Conservation (phyloP, 345 rosid genomes). For the Excoecaria cochinchinensis region DNA sequence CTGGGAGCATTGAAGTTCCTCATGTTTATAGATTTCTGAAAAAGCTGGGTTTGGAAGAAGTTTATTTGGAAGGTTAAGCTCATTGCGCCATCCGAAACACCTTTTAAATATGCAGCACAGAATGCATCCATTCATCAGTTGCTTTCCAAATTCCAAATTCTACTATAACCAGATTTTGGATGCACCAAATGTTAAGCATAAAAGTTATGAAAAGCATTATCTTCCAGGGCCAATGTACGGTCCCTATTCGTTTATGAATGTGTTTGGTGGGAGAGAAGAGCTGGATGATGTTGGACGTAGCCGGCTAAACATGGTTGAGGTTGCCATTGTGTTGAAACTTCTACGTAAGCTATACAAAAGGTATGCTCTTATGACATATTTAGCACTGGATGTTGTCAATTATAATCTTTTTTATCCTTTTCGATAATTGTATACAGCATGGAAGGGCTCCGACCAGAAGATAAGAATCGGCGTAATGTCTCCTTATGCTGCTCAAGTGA, state of each 20-base stretch:
- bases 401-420: background rate
- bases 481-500: constrained; percentile 24
- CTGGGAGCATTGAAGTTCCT: background rate
- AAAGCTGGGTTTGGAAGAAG: constrained; percentile 57
- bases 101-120: constrained; percentile 60
- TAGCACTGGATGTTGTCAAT: background rate
- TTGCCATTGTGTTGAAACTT: constrained; percentile 34
- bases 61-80: constrained; percentile 59
- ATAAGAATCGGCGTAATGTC: constrained; percentile 21
- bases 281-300: constrained; percentile 27
- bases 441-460: constrained; percentile 5
- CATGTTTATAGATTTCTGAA: constrained; percentile 31
- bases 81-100: constrained; percentile 44
- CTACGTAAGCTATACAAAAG: constrained; percentile 35
- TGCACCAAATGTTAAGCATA: constrained; percentile 25
- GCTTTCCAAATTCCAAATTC: constrained; percentile 53
- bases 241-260: constrained; percentile 51
- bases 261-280: constrained; percentile 42
- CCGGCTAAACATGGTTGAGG: constrained; percentile 46
- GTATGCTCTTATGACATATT: constrained; percentile 23
- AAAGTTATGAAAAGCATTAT: constrained; percentile 26
- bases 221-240: constrained; percentile 46
- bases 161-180: constrained; percentile 47
- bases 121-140: constrained; percentile 77
- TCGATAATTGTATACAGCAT: background rate